A percentile compares a stretch with the other conserved stretches of the same genome.
These are phyloP conservation scores for Fusarium fujikuroi DNA, from an alignment of 2,329 filamentous ascomycete genomes.

Conservation along the genomic window DNA sequence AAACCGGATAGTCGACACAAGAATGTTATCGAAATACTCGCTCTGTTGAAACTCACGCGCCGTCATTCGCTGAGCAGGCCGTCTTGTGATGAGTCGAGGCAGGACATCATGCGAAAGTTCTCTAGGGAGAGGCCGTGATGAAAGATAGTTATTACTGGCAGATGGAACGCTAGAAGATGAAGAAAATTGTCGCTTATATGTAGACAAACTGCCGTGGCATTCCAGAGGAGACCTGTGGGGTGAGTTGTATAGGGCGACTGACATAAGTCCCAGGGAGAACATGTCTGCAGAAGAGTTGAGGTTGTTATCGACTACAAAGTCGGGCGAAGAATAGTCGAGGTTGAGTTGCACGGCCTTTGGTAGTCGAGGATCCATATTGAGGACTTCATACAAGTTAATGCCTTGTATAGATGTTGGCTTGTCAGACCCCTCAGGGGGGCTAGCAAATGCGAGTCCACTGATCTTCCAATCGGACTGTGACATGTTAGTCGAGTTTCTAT, in stretches of 20 bases:
- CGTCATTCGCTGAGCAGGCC: constrained; percentile 87
- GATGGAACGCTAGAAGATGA: constrained; percentile 83
- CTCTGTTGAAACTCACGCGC: constrained; percentile 94
- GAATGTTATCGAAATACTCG: constrained; percentile 95
- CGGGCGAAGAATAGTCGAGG: constrained; percentile 92
- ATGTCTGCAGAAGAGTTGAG: constrained; percentile 87
- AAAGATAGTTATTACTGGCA: constrained; percentile 84
- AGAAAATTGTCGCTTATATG: constrained; percentile 86
- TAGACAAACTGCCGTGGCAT: constrained; percentile 79
- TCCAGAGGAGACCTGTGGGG: constrained; percentile 90
- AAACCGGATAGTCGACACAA: constrained; percentile 96
- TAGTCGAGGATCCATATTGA: constrained; percentile 86
- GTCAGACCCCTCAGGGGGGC: constrained; percentile 79
- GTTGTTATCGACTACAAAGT: constrained; percentile 93
- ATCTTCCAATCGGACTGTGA: constrained; percentile 95
- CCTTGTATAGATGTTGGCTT: constrained; percentile 80
- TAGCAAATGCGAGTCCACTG: constrained; percentile 90
- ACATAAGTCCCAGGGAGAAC: constrained; percentile 91
- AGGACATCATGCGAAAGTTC: constrained; percentile 81
- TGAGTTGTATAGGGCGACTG: constrained; percentile 92
- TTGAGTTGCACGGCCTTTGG: constrained; percentile 87
- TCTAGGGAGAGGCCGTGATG: constrained; percentile 79
- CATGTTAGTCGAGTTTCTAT: constrained; percentile 44
- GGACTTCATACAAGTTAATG: constrained; percentile 82
- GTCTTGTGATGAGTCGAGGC: constrained; percentile 85